Evolutionary conservation across 306 rosid genomes (phyloP).

Genomic region (Glycine tomentella): DNA sequence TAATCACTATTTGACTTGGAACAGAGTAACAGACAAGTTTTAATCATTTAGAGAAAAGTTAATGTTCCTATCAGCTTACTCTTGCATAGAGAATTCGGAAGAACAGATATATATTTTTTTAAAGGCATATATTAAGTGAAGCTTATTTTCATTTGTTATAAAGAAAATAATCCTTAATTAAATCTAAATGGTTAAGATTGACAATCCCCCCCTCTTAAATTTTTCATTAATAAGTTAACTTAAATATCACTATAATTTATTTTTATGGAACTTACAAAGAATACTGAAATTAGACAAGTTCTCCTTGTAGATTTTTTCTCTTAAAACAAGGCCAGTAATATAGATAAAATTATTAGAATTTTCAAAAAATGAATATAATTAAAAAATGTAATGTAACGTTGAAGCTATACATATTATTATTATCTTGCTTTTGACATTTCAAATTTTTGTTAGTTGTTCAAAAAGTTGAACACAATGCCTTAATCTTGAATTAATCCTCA

Average conservation of each 20-base stretch:
- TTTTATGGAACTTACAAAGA: not conserved
- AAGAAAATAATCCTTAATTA: not conserved
- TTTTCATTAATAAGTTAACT: not conserved
- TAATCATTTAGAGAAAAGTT: not conserved
- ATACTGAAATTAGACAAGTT: not conserved
- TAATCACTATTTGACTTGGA: not conserved
- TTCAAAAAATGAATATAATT: not conserved
- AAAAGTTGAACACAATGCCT: slow-evolving; percentile 5
- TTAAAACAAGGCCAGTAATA: not conserved
- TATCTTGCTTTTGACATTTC: not conserved
- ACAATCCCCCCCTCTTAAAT: not conserved
- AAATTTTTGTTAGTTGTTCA: not conserved
- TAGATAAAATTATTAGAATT: not conserved
- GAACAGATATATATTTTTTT: too few species aligned
- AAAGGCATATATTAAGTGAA: not conserved
- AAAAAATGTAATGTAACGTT: not conserved
- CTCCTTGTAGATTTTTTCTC: not conserved
- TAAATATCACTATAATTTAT: not conserved
- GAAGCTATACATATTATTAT: not conserved
- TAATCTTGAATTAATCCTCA: not conserved
- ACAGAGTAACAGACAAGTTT: not conserved
- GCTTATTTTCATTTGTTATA: not conserved
- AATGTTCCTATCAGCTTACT: not conserved
- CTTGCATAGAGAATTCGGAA: not conserved
- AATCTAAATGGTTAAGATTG: not conserved